A percentile compares a stretch with the other conserved stretches of the same genome.
phyloP scores from a whole-genome alignment of 306 rosid species.

The Luffa aegyptiaca region DNA sequence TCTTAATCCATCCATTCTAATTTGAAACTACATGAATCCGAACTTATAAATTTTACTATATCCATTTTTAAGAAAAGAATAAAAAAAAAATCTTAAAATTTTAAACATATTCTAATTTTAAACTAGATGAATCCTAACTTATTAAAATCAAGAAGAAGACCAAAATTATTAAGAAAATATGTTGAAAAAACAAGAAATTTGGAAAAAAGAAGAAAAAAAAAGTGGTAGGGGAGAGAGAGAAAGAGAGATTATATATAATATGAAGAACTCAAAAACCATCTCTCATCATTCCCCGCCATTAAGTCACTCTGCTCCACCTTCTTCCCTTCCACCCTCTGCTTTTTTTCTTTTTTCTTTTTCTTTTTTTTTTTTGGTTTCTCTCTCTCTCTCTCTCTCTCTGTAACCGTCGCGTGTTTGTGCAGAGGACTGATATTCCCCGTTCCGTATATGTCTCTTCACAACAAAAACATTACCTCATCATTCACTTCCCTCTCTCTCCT shows the following conservation, averaged over 20 bases:
- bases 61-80: too few species aligned
- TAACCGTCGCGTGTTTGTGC: background rate
- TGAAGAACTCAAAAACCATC: background rate
- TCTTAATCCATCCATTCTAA: too few species aligned
- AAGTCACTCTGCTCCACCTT: background rate
- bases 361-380: too few species aligned
- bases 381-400: slow-evolving; percentile 8
- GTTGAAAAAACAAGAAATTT: too few species aligned
- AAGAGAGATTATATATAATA: background rate
- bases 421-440: background rate
- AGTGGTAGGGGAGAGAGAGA: background rate
- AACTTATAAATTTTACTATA: too few species aligned
- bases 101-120: too few species aligned
- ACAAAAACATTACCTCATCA: slow-evolving; percentile 4
- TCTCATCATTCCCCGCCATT: background rate
- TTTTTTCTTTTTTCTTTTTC: too few species aligned
- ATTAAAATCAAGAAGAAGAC: too few species aligned
- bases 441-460: slow-evolving; percentile 10
- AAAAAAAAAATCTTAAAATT: too few species aligned
- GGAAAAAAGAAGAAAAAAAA: background rate
- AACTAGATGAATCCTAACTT: too few species aligned
- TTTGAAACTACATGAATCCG: too few species aligned
- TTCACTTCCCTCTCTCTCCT: slow-evolving; percentile 1
- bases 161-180: too few species aligned
- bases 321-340: background rate